Percentiles rank a stretch among this genome's conserved stretches.
Evolutionary conservation across 2,329 filamentous ascomycete genomes (phyloP).

Genomic region (Rhynchosporium graminicola): DNA sequence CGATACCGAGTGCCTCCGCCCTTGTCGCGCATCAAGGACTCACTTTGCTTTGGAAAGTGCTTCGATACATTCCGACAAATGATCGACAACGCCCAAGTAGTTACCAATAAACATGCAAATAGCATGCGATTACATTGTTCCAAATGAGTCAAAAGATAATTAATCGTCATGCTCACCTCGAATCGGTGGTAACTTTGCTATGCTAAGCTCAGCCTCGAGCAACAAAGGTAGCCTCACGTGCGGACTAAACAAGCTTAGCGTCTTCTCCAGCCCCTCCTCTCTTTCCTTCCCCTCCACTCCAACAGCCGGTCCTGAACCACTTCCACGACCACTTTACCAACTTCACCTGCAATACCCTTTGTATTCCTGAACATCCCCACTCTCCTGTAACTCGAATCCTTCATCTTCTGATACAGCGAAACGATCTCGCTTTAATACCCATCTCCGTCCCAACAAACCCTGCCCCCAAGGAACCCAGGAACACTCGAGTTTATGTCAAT

Average conservation of each 20-base stretch:
- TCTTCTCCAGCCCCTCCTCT: no score
- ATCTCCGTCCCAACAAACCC: conserved; percentile 28
- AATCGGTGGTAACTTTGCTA: not conserved
- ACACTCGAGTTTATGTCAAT: conserved; percentile 95
- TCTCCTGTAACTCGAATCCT: conserved; percentile 15
- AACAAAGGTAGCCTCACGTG: not conserved
- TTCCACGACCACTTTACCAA: conserved; percentile 14
- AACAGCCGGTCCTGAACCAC: not conserved
- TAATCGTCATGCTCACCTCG: no score
- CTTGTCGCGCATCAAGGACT: no score
- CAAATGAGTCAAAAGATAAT: not conserved
- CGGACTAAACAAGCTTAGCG: not conserved
- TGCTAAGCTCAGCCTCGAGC: not conserved
- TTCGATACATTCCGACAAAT: no score
- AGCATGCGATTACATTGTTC: no score
- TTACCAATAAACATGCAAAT: not conserved
- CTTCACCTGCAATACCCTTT: not conserved
- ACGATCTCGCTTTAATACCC: conserved; percentile 26
- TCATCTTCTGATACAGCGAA: conserved; percentile 29
- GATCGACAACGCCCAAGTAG: not conserved
- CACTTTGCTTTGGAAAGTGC: no score
- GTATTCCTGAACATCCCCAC: conserved; percentile 22
- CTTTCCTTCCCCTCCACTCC: not conserved
- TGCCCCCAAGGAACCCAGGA: conserved; percentile 48
- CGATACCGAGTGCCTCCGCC: no score